Conservation (phyloP, 2,329 filamentous ascomycete genomes). For the Aspergillus puulaauensis region DNA sequence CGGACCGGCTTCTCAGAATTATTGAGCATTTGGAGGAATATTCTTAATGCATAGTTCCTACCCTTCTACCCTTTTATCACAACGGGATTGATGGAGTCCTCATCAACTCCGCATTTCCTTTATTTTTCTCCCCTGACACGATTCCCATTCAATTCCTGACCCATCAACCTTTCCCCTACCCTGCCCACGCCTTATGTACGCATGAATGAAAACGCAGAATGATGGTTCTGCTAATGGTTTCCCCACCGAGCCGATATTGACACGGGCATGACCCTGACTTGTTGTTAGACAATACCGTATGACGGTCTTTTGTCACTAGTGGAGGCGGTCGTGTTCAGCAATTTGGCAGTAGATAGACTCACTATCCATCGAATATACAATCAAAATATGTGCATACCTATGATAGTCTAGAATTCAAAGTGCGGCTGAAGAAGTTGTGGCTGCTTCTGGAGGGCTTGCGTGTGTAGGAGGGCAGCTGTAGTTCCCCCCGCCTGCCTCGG, state of each 20-base stretch:
- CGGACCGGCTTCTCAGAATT: not conserved
- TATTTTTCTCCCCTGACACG: conserved; percentile 3
- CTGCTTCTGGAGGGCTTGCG: not conserved
- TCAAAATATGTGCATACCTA: conserved; percentile 16
- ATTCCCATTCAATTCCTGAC: conserved; percentile 1
- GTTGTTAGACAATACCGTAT: conserved; percentile 5
- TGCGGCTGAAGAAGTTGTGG: not conserved
- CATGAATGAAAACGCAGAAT: conserved; percentile 28
- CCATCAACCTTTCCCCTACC: not conserved
- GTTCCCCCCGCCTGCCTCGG: conserved; percentile 5
- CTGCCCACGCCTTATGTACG: conserved; percentile 11
- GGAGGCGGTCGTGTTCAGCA: conserved; percentile 18
- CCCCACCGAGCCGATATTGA: conserved; percentile 18
- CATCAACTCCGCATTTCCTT: conserved; percentile 8
- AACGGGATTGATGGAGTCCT: conserved; percentile 11
- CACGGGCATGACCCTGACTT: conserved; percentile 1
- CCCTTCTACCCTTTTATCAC: conserved; percentile 10
- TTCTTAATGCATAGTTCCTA: conserved; percentile 12
- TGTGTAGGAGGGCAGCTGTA: not conserved
- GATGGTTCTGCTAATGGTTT: conserved; percentile 19
- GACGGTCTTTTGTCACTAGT: conserved; percentile 10
- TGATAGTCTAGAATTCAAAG: not conserved
- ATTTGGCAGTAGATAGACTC: conserved; percentile 37
- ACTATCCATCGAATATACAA: conserved; percentile 33
- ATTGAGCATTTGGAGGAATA: conserved; percentile 11